Base-by-base conservation (phyloP, 1,284 basidiomycete species). In the Ustanciosporium gigantosporum region DNA sequence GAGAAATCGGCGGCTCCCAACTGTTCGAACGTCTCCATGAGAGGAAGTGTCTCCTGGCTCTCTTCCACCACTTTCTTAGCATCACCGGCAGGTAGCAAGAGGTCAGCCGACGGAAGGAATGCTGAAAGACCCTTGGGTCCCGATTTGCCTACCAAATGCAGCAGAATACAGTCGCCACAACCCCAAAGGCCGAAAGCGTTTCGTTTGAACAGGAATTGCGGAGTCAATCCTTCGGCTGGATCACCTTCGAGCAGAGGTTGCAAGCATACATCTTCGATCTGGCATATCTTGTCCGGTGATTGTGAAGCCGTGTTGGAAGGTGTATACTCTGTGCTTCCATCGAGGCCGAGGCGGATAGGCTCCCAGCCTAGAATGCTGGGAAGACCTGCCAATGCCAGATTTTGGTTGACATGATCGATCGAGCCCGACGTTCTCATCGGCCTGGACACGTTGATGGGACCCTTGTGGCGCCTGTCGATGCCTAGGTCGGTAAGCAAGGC, bases 401-500 rank as follows among this genome's bases (percentile, higher is more conserved):
- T 14, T 7, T 14, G 7, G 32, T 34, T 34, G 32, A 34, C 20
- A 9, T 14, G 9, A 17, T 17, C 16, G 7, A 9, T 8, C 32
- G 32, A 34, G 15, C 32, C 15, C 8, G 8, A 9, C 9, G 8
- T 19, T 17, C 32, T 13, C 2, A 29, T 27, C 49, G 45, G 4
- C 38, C 11, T 4, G 20, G 49, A 39, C 8, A 36, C 13, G 15
- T 19, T 13, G 20, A 42, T 34, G 8, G 32, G 15, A 8, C 9
- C 8, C 41, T 17, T 9, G 13, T 9, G 42, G 46, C 16, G 41
- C 37, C 4, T 17, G 16, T 15, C 24, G 31, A 3, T 32, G 14
- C 46, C 49, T 3, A 60, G 49, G 14, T 60, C 57, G 13, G 17
- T 15, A 14, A 60, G 35, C 29, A 60, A 24, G 1, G 46, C 50